A percentile compares a stretch with the other conserved stretches of the same genome.
Conservation (phyloP, 495 filamentous ascomycete genomes). For the Aspergillus panamensis region DNA sequence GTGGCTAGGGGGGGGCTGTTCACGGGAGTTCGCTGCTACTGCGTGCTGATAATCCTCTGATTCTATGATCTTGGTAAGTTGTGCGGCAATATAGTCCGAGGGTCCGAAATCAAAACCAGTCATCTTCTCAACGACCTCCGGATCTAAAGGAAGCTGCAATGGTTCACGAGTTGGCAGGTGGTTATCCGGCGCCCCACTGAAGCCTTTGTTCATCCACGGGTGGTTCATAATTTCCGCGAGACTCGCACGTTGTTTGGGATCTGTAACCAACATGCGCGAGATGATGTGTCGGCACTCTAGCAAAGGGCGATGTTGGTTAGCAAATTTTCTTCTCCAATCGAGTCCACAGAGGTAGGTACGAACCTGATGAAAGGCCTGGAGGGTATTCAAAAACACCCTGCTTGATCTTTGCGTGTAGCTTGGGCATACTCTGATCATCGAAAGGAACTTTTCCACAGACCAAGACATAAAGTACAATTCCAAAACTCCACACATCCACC, state of each 20-base stretch:
- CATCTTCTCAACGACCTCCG: slow-evolving; percentile 83
- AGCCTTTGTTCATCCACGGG: slow-evolving; percentile 97
- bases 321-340: not conserved
- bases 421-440: slow-evolving; percentile 98
- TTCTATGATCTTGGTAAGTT: slow-evolving; percentile 79
- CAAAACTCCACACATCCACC: slow-evolving; percentile 98
- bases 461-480: slow-evolving; percentile 96
- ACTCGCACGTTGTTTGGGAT: slow-evolving; percentile 81
- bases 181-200: slow-evolving; percentile 81
- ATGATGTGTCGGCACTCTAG: slow-evolving; percentile 92
- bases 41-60: slow-evolving; percentile 91
- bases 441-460: slow-evolving; percentile 99
- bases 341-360: slow-evolving; percentile 24
- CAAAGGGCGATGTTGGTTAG: not conserved
- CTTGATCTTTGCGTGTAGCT: slow-evolving; percentile 98
- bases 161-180: slow-evolving; percentile 82
- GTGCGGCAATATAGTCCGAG: slow-evolving; percentile 71
- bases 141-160: slow-evolving; percentile 77
- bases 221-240: slow-evolving; percentile 93
- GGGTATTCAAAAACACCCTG: slow-evolving; percentile 95
- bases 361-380: slow-evolving; percentile 84
- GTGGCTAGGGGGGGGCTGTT: slow-evolving; percentile 58
- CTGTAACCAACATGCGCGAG: slow-evolving; percentile 93
- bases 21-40: slow-evolving; percentile 62
- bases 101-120: slow-evolving; percentile 96